Conservation (phyloP, 208 protist species). For the Crithidia mellificae region DNA sequence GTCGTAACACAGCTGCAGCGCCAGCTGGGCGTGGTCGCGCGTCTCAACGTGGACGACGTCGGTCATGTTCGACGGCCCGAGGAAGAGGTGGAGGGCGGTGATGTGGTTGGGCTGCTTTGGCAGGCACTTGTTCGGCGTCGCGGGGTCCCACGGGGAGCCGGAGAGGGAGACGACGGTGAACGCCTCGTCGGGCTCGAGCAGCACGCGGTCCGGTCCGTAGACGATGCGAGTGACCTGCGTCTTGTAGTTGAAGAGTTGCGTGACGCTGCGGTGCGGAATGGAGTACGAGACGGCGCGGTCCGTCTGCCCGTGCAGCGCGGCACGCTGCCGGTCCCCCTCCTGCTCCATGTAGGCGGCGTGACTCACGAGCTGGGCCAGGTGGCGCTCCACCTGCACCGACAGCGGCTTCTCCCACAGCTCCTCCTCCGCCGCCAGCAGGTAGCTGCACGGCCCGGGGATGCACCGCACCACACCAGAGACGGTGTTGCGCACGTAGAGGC, state of each 20-base stretch:
- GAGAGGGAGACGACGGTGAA: slow-evolving; percentile 88
- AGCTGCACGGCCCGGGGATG: slow-evolving; percentile 66
- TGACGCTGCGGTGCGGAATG: slow-evolving; percentile 93
- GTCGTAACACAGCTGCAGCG: slow-evolving; percentile 87
- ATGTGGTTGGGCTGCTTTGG: slow-evolving; percentile 74
- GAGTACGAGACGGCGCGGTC: slow-evolving; percentile 89
- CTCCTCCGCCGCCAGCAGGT: slow-evolving; percentile 80
- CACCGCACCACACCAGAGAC: slow-evolving; percentile 68
- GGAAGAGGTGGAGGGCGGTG: slow-evolving; percentile 81
- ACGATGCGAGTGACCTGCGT: slow-evolving; percentile 81
- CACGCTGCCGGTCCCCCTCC: slow-evolving; percentile 7
- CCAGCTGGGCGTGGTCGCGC: slow-evolving; percentile 85
- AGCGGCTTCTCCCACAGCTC: slow-evolving; percentile 85
- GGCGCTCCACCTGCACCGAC: slow-evolving; percentile 51
- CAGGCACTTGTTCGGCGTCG: slow-evolving; percentile 72
- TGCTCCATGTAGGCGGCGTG: slow-evolving; percentile 53
- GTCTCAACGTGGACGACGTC: slow-evolving; percentile 93
- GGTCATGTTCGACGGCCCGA: slow-evolving; percentile 95
- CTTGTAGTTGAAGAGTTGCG: slow-evolving; percentile 96
- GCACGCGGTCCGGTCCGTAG: slow-evolving; percentile 80
- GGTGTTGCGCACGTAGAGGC: slow-evolving; percentile 82
- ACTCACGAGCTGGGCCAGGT: slow-evolving; percentile 36
- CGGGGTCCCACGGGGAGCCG: slow-evolving; percentile 85
- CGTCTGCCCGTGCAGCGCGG: slow-evolving; percentile 25
- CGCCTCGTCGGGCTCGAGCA: slow-evolving; percentile 83